Percentiles rank a stretch among this genome's conserved stretches.
Conservation (phyloP, 2,329 filamentous ascomycete genomes). For the Fusarium miscanthi region DNA sequence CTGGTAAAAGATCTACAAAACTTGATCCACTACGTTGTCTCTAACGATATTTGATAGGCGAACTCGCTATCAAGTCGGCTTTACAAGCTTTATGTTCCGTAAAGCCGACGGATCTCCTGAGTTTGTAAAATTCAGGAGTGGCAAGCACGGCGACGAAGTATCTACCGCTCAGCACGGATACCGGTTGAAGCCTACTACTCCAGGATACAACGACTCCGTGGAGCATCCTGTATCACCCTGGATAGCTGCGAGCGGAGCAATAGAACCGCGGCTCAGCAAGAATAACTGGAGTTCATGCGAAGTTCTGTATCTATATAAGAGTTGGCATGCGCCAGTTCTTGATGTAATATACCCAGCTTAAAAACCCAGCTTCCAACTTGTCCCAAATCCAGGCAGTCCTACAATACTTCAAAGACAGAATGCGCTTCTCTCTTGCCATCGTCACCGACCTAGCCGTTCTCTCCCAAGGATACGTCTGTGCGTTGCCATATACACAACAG, state of each 20-base stretch:
- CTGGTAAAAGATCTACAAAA: neutral
- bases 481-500: neutral
- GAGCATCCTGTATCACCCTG: neutral
- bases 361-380: fast-evolving
- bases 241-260: fast-evolving
- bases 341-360: neutral
- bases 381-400: fast-evolving
- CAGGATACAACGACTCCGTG: neutral
- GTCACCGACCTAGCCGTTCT: neutral
- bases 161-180: no score
- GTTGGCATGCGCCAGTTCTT: neutral
- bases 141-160: no score
- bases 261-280: fast-evolving
- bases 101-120: neutral
- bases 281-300: fast-evolving
- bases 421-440: neutral
- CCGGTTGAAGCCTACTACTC: neutral
- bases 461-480: neutral
- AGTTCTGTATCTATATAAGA: neutral
- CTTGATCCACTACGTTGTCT: neutral
- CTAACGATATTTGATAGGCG: fast-evolving
- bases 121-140: neutral
- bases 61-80: neutral
- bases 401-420: neutral
- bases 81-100: no score